Evolutionary conservation across 192 early-diverging fungal species (phyloP).

Genomic region (Coemansia furcata): DNA sequence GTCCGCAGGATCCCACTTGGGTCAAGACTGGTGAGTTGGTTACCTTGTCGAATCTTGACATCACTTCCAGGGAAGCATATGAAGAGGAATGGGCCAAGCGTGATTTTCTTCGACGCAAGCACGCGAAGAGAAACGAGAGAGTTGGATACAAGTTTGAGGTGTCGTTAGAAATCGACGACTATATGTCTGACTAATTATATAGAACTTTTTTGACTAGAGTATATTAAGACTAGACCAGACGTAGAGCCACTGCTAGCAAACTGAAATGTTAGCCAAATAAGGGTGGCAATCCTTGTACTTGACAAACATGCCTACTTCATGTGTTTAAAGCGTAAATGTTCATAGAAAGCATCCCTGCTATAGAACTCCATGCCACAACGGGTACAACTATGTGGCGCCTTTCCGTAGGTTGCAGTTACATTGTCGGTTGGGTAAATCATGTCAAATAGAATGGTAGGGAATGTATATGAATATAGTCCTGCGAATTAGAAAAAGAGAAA

Average conservation of each 20-base stretch:
- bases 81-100: background rate
- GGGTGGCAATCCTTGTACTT: background rate
- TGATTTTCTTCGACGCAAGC: background rate
- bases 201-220: background rate
- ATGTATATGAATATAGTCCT: too few relatives aligned
- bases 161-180: background rate
- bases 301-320: background rate
- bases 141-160: background rate
- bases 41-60: background rate
- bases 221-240: background rate
- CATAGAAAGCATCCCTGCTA: too few relatives aligned
- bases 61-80: background rate
- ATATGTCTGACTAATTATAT: background rate
- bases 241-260: background rate
- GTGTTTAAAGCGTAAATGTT: too few relatives aligned
- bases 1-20: background rate
- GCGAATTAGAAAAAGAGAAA: too few relatives aligned
- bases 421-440: too few relatives aligned
- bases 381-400: too few relatives aligned
- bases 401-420: too few relatives aligned
- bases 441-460: too few relatives aligned
- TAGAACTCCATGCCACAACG: too few relatives aligned
- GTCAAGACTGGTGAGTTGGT: background rate
- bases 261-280: background rate
- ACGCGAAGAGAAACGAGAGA: background rate